Base-by-base conservation (phyloP, 2,329 filamentous ascomycete species). In the Emericellopsis cladophorae region DNA sequence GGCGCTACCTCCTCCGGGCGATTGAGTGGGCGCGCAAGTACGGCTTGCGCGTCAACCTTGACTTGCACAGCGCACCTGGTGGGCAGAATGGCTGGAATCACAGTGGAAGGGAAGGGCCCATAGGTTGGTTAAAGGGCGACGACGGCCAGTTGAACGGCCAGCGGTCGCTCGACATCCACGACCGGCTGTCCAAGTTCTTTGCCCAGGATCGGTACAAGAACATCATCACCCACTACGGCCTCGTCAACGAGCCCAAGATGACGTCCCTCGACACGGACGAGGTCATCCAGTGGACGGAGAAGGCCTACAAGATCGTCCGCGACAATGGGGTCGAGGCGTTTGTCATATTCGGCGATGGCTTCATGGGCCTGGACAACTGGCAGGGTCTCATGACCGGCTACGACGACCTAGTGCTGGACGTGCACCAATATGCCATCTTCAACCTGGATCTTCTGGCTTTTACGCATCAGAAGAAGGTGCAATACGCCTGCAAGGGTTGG, bases 1-100 rank as follows among this genome's bases (percentile, higher is more conserved):
- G 90, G 90, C 76, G 92, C 11, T 98, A 98, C 54, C 78, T 98
- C 2, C 74, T 98, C 9, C 81, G 92, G 14, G 86, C 74, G 9
- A 95, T 98, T 49, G 92, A 98, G 59, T 98, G 86, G 74, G 86
- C 84, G 36, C 82, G 92, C 22, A 89, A 93, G 54, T 84, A 95
- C 57, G 92, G 92, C 0, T 67, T 98, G 5, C 82, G 92, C 2
- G 79, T 98, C 33, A 96, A 96, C 47, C 76, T 98, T 4, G 92
- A 98, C 58, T 65, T 95, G 5, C 92, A 98, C 62, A 88, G 74
- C n/a, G 68, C 92, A 0, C 90, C 90, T 0, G 92, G 92, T 0
- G 90, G 84, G 45, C 92, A 96, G 55, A 98, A 98, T 53, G 92
- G 92, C 2, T 96, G 90, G 90, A 95, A 95, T 52, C 92, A 98